phyloP scores from a whole-genome alignment of 139 green algal species.

The Closterium sp. region DNA sequence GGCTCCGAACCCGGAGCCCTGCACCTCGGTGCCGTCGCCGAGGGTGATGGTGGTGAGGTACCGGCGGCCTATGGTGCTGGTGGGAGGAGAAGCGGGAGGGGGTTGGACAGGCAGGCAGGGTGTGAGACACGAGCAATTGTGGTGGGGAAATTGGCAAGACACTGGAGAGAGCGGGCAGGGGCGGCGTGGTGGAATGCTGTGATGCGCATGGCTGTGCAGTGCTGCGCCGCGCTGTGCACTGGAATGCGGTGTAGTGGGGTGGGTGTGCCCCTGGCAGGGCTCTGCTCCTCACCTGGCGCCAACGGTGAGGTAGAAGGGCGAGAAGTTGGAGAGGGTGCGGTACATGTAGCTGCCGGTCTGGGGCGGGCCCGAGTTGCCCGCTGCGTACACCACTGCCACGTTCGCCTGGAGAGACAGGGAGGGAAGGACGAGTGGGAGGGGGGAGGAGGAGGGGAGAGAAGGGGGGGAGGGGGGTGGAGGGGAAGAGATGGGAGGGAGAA shows the following conservation, averaged over 20 bases:
- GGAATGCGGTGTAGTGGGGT: background rate
- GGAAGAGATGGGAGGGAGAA: background rate
- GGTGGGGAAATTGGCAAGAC: background rate
- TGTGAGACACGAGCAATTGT: too few species aligned
- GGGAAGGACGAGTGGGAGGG: too few species aligned
- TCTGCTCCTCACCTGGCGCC: background rate
- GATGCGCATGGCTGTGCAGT: too few species aligned
- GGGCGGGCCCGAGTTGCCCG: background rate
- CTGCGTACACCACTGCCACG: conserved; percentile 1
- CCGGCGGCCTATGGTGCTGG: background rate
- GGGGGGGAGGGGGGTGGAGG: background rate
- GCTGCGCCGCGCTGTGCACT: background rate
- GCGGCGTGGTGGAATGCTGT: too few species aligned
- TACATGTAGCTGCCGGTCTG: background rate
- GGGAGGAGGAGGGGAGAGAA: background rate
- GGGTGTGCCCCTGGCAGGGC: background rate
- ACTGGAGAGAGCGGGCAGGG: too few species aligned
- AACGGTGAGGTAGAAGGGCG: conserved; percentile 3
- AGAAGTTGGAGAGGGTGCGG: background rate
- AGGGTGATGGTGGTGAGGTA: background rate
- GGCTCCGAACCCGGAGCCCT: background rate
- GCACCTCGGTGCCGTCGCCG: background rate
- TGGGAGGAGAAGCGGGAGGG: background rate
- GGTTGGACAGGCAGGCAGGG: background rate
- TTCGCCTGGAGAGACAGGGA: background rate